Conservation (phyloP, 257 asterid species). For the Solanum chiquidenum region DNA sequence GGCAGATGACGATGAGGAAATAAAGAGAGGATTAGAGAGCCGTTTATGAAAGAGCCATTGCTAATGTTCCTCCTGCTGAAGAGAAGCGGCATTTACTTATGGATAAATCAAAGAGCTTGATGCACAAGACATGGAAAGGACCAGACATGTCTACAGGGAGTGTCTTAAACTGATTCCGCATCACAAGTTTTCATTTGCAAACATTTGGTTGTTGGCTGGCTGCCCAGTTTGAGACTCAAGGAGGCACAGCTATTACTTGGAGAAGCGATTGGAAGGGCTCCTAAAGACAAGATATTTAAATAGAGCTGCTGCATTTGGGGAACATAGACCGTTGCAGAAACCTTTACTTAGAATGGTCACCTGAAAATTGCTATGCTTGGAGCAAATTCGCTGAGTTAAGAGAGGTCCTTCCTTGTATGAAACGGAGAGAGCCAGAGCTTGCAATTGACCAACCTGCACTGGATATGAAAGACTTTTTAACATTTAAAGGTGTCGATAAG, state of each 20-base stretch:
- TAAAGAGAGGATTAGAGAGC: too few species aligned
- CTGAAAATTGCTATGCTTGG: constrained; percentile 56
- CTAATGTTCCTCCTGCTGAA: too few species aligned
- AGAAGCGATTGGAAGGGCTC: constrained; percentile 21
- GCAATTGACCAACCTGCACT: constrained; percentile 49
- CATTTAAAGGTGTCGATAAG: constrained; percentile 91
- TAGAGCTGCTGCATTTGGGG: too few species aligned
- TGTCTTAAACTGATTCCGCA: too few species aligned
- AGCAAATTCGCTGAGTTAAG: constrained; percentile 45
- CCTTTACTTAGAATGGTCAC: constrained; percentile 47
- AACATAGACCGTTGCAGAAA: background rate
- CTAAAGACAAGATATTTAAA: constrained; percentile 11
- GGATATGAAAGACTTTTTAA: constrained; percentile 61
- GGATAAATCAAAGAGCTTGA: too few species aligned
- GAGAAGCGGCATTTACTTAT: too few species aligned
- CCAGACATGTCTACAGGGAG: too few species aligned
- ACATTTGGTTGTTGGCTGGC: too few species aligned
- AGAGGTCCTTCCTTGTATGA: constrained; percentile 34
- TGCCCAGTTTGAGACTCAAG: background rate
- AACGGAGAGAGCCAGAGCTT: background rate
- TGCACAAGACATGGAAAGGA: too few species aligned
- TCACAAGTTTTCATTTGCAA: too few species aligned
- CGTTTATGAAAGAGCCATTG: too few species aligned
- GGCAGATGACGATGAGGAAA: constrained; percentile 35
- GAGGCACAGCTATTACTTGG: constrained; percentile 22